A percentile compares a stretch with the other conserved stretches of the same genome.
Evolutionary conservation across 1,284 basidiomycete genomes (phyloP).

Genomic region (Leccinum huronense): DNA sequence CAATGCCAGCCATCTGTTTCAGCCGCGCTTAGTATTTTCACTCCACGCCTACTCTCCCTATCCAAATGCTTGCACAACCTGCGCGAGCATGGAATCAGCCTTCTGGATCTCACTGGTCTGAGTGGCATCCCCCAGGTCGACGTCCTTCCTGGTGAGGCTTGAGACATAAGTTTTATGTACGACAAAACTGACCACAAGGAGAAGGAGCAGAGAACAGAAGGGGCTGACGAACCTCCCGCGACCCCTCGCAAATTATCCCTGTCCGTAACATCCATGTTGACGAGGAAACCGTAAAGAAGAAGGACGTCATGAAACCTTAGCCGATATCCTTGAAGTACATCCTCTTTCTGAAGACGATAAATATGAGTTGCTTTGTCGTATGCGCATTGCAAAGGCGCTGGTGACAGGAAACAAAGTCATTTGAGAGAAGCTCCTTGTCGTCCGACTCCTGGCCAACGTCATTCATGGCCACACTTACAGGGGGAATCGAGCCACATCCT

Average conservation of each 20-base stretch:
- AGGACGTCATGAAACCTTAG: slow-evolving; percentile 71
- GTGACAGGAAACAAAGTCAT: slow-evolving; percentile 55
- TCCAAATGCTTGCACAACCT: slow-evolving; percentile 73
- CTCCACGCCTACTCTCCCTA: slow-evolving; percentile 68
- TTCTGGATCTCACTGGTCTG: slow-evolving; percentile 63
- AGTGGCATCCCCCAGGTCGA: slow-evolving; percentile 55
- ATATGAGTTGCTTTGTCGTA: slow-evolving; percentile 87
- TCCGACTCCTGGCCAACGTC: slow-evolving; percentile 85
- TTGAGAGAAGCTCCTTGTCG: slow-evolving; percentile 78
- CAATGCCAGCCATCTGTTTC: slow-evolving; percentile 75
- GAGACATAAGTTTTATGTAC: slow-evolving; percentile 75
- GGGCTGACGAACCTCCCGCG: slow-evolving; percentile 35
- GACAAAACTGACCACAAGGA: slow-evolving; percentile 58
- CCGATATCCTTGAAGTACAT: slow-evolving; percentile 71
- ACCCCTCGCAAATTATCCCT: slow-evolving; percentile 40
- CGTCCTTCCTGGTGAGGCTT: slow-evolving; percentile 61
- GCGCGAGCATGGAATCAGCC: slow-evolving; percentile 68
- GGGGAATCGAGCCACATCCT: slow-evolving; percentile 69
- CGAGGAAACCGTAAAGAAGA: slow-evolving; percentile 55
- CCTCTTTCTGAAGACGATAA: slow-evolving; percentile 81
- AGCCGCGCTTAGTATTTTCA: slow-evolving; percentile 73
- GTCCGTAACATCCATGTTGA: slow-evolving; percentile 65
- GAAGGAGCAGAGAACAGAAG: slow-evolving; percentile 45
- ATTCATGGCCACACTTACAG: slow-evolving; percentile 82
- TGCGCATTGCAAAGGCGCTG: slow-evolving; percentile 75